A percentile compares a stretch with the other conserved stretches of the same genome.
Evolutionary conservation across 805 yeast genomes (phyloP).

Genomic region (Kazachstania africana): DNA sequence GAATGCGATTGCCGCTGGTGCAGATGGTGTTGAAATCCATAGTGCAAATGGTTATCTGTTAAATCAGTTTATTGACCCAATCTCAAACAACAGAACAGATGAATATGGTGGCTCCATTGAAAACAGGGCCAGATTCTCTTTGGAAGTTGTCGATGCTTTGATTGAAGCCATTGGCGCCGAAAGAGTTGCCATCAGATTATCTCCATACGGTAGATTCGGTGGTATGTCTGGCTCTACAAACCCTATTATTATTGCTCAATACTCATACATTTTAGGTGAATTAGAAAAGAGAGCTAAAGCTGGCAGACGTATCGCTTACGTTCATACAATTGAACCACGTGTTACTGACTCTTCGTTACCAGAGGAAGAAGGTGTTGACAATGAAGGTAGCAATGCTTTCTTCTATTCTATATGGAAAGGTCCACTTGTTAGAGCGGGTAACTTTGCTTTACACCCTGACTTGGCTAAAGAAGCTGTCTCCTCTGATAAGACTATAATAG

Average conservation of each 20-base stretch:
- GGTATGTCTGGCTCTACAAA: slow-evolving; percentile 6
- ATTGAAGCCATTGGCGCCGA: not conserved
- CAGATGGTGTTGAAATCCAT: slow-evolving; percentile 1
- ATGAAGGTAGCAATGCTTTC: slow-evolving; percentile 26
- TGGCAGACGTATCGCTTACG: slow-evolving; percentile 29
- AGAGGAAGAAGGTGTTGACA: slow-evolving; percentile 17
- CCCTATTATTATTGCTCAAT: slow-evolving; percentile 25
- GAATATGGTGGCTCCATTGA: slow-evolving; percentile 1
- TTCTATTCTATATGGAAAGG: slow-evolving; percentile 34
- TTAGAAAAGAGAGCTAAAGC: slow-evolving; percentile 26
- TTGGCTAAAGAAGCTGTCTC: slow-evolving; percentile 17
- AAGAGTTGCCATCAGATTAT: slow-evolving; percentile 11
- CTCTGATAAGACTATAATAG: slow-evolving; percentile 15
- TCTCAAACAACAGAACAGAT: not conserved
- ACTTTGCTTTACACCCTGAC: slow-evolving; percentile 17
- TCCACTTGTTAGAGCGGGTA: slow-evolving; percentile 30
- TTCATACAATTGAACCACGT: slow-evolving; percentile 37
- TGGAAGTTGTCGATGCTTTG: not conserved
- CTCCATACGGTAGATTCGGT: not conserved
- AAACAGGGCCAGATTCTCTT: not conserved
- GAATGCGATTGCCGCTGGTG: not conserved
- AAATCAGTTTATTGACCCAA: not conserved
- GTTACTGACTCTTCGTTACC: slow-evolving; percentile 16
- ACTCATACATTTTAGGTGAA: slow-evolving; percentile 28
- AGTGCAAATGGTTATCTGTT: not conserved